Conservation (phyloP, 768 basidiomycete species). For the Terana coerulea region DNA sequence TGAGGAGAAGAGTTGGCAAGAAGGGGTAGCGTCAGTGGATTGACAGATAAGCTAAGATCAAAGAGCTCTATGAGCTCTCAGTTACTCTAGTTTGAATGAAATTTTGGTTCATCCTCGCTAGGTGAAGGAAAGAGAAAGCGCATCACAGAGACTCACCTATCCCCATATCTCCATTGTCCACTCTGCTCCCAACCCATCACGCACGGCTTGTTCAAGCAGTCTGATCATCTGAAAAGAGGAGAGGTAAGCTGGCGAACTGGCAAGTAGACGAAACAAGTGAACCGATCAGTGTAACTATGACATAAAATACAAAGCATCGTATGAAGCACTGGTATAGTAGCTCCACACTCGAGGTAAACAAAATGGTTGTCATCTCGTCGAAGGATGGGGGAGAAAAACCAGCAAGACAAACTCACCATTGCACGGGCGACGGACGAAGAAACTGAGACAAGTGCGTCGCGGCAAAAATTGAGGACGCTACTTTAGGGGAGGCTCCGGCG, state of each 20-base stretch:
- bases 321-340: conserved; percentile 47
- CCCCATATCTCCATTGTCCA: neutral
- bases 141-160: conserved; percentile 17
- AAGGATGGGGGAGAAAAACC: conserved; percentile 17
- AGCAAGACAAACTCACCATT: conserved; percentile 13
- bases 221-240: conserved; percentile 8
- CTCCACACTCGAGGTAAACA: conserved; percentile 46
- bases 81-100: conserved; percentile 94
- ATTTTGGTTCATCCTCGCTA: conserved; percentile 51
- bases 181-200: neutral
- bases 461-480: conserved; percentile 12
- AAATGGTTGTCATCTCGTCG: conserved; percentile 57
- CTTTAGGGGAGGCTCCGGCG: conserved; percentile 16
- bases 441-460: neutral
- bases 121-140: no score
- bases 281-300: conserved; percentile 94
- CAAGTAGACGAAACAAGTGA: conserved; percentile 5
- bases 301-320: conserved; percentile 56
- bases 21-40: conserved; percentile 51
- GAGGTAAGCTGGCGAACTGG: conserved; percentile 7
- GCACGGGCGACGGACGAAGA: conserved; percentile 12
- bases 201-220: neutral
- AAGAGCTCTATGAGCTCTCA: conserved; percentile 63
- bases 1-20: neutral
- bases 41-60: conserved; percentile 65